Evolutionary conservation across 306 rosid genomes (phyloP), one percentile per base, ranked within the genome.

Genomic region (Trichosanthes truncata): DNA sequence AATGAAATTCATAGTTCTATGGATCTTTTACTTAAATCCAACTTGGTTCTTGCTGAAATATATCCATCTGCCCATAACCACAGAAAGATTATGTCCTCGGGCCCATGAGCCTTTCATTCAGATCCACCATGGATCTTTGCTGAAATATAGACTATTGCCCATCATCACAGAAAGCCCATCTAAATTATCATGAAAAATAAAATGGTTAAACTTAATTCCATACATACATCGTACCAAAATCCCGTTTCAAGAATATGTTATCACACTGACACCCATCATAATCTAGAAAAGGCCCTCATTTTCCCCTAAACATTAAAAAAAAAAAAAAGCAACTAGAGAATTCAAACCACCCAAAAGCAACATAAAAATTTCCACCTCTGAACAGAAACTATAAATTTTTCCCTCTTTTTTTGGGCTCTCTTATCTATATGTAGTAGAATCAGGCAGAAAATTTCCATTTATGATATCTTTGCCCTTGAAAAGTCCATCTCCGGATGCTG

Each of bases 401-500:
- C 33, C 15, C 6, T 6, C 14, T 62, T 63, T 3, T 15, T 13
- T 43, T 45, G 38, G 56, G 56, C 23, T 45, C 21, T 71, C 55
- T 71, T 69, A 43, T n/a, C 52, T 69, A 13, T 43, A 23, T 14
- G 52, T 20, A 4, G 23, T 11, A 23, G 53, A 69, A 41, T 41
- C 76, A 43, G 53, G 35, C 53, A 21, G n/a, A 52, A 51, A 52
- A 33, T 35, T 26, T 40, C 21, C 86, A 51, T 55, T 75, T 83
- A 92, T 75, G 91, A 60, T 14, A 90, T 29, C 84, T 93, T 93
- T 31, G 97, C 96, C 75, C 85, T 79, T 0, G 98, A 89, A 78
- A 94, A 94, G 85, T 94, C 97, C 97, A 94, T 88, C 88, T 94
- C 97, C 31, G 98, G 98, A 89, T 92, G 98, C 98, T 94, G 96